Percentiles rank a stretch among this genome's conserved stretches.
Conservation (phyloP, 768 basidiomycete species). For the Cystobasidium ongulense region DNA sequence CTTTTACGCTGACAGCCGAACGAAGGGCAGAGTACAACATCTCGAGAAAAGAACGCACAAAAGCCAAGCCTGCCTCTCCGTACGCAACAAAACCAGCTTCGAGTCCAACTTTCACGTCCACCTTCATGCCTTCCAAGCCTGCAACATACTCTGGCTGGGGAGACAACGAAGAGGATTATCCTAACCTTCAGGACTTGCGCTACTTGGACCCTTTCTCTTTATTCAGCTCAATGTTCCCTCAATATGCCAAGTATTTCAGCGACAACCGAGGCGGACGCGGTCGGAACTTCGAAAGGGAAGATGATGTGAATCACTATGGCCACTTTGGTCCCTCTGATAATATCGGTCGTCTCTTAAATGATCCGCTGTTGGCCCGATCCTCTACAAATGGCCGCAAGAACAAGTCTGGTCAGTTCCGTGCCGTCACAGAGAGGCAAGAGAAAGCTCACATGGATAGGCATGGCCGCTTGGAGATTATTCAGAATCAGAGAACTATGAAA, state of each 20-base stretch:
- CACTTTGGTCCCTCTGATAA: not conserved
- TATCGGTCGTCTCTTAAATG: not conserved
- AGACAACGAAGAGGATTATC: not conserved
- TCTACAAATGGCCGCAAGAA: not conserved
- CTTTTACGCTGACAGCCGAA: not conserved
- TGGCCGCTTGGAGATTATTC: conserved; percentile 1
- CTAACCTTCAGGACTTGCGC: not conserved
- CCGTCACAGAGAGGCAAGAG: conserved; percentile 2
- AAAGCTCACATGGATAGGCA: conserved; percentile 1
- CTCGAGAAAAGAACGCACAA: not conserved
- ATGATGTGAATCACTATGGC: not conserved
- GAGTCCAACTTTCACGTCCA: conserved; percentile 2
- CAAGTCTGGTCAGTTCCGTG: not conserved
- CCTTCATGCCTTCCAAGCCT: not conserved
- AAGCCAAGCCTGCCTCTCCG: not conserved
- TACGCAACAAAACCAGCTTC: not conserved
- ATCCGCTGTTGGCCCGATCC: not conserved
- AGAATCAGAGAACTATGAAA: conserved; percentile 6
- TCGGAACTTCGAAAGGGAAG: not conserved
- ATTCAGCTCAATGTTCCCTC: conserved; percentile 5
- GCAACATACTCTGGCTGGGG: not conserved
- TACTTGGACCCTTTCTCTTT: conserved; percentile 12
- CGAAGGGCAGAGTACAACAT: conserved; percentile 9
- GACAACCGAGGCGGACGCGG: not conserved
- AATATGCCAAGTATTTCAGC: not conserved